Evolutionary conservation across 345 rosid species (phyloP).

Genomic region (Gossypium turneri): DNA sequence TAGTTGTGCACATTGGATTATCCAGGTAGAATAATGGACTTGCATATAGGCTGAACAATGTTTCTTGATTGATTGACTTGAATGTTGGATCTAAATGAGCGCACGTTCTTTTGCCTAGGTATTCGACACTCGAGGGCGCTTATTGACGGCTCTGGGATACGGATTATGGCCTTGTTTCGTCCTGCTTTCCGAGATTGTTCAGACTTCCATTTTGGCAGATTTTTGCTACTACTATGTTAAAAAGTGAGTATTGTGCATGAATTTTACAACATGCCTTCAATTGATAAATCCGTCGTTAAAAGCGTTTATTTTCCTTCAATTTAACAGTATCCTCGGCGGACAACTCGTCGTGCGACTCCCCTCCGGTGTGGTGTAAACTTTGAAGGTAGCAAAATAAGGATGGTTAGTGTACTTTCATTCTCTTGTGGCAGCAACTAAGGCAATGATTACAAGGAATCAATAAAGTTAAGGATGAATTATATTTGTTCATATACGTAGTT

Average conservation of each 20-base stretch:
- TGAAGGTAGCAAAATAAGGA: background rate
- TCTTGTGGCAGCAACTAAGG: background rate
- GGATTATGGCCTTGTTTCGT: conserved; percentile 92
- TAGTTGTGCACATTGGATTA: conserved; percentile 93
- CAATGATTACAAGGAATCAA: background rate
- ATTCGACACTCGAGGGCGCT: conserved; percentile 70
- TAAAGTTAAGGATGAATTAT: conserved; percentile 12
- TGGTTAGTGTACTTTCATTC: background rate
- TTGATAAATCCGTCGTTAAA: background rate
- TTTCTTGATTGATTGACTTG: background rate
- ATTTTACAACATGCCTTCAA: background rate
- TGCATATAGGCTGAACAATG: too few relatives aligned
- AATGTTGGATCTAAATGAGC: background rate
- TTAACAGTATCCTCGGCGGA: conserved; percentile 72
- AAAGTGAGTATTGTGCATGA: background rate
- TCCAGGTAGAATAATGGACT: conserved; percentile 47
- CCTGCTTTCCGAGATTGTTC: conserved; percentile 76
- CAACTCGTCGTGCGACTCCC: conserved; percentile 90
- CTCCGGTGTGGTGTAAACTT: conserved; percentile 67
- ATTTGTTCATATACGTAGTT: background rate
- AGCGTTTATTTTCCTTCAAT: background rate
- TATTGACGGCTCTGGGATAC: conserved; percentile 73
- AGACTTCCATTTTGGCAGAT: conserved; percentile 87
- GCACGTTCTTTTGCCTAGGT: conserved; percentile 40
- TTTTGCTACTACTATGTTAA: conserved; percentile 70